phyloP scores from a whole-genome alignment of 2,329 filamentous ascomycete species.

The Leptographium radiaticola region DNA sequence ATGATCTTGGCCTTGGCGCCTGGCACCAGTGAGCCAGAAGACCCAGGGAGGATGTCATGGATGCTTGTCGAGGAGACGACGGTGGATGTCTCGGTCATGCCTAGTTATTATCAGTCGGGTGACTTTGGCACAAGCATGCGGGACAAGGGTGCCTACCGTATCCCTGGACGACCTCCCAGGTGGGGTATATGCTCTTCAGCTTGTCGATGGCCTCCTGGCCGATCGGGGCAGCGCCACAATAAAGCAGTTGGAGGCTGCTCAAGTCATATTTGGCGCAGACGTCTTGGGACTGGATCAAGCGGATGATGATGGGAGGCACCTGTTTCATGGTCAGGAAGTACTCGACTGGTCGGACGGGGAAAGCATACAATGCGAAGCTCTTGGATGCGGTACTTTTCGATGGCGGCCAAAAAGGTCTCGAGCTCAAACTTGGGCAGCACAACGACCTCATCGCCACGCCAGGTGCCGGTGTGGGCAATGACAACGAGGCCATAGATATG shows the following conservation, averaged over 20 bases:
- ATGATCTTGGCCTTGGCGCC: conserved; percentile 53
- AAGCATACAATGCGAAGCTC: conserved; percentile 45
- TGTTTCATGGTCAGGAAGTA: conserved; percentile 14
- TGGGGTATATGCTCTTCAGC: conserved; percentile 45
- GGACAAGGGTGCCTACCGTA: conserved; percentile 40
- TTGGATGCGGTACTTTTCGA: conserved; percentile 55
- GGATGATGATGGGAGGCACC: conserved; percentile 74
- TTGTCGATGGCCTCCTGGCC: conserved; percentile 60
- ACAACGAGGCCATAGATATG: conserved; percentile 70
- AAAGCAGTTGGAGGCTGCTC: conserved; percentile 49
- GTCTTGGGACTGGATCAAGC: conserved; percentile 53
- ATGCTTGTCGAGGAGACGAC: conserved; percentile 49
- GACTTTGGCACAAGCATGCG: not conserved
- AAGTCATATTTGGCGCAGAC: conserved; percentile 56
- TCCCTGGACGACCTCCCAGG: conserved; percentile 52
- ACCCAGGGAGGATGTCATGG: conserved; percentile 56
- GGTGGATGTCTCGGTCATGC: conserved; percentile 66
- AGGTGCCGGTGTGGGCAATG: conserved; percentile 50
- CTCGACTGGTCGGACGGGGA: not conserved
- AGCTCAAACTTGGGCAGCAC: conserved; percentile 65
- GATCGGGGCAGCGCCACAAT: conserved; percentile 67
- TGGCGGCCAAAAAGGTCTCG: conserved; percentile 41
- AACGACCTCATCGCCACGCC: conserved; percentile 58
- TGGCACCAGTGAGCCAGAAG: conserved; percentile 57
- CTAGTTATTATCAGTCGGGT: conserved; percentile 18